These are phyloP conservation scores for Cryptosporidium sp. DNA, from an alignment of 169 alveolate genomes.

Conservation along the genomic window DNA sequence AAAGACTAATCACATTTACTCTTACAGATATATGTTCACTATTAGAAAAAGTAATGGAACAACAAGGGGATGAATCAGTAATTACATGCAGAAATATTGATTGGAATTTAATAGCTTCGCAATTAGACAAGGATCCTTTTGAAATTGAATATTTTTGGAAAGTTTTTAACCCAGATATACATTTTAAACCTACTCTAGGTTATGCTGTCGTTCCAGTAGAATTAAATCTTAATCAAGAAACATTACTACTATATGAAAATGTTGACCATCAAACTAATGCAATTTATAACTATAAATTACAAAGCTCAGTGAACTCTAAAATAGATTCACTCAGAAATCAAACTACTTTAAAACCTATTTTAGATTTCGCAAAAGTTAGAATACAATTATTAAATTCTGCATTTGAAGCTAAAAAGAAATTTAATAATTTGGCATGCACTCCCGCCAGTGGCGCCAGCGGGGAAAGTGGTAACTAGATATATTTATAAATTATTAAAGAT, in stretches of 20 bases:
- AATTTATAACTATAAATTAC: constrained; percentile 17
- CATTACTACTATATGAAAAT: constrained; percentile 14
- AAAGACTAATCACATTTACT: constrained; percentile 37
- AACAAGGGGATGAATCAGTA: constrained; percentile 70
- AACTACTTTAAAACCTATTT: constrained; percentile 12
- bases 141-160: constrained; percentile 66
- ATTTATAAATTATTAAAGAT: not conserved
- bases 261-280: not conserved
- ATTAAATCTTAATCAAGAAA: constrained; percentile 22
- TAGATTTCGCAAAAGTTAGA: constrained; percentile 3
- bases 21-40: constrained; percentile 43
- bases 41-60: constrained; percentile 36
- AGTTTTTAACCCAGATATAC: constrained; percentile 34
- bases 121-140: constrained; percentile 46
- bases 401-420: not conserved
- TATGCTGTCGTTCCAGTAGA: constrained; percentile 52
- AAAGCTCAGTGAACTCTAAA: not conserved
- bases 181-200: constrained; percentile 61
- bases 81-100: constrained; percentile 17
- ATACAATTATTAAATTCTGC: not conserved
- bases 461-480: constrained; percentile 2
- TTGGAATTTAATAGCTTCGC: constrained; percentile 60
- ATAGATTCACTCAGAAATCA: constrained; percentile 4
- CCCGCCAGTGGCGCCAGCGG: constrained; percentile 42
- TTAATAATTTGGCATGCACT: constrained; percentile 8